Base-by-base conservation (phyloP, 768 basidiomycete species). In the Rhizopogon vinicolor region DNA sequence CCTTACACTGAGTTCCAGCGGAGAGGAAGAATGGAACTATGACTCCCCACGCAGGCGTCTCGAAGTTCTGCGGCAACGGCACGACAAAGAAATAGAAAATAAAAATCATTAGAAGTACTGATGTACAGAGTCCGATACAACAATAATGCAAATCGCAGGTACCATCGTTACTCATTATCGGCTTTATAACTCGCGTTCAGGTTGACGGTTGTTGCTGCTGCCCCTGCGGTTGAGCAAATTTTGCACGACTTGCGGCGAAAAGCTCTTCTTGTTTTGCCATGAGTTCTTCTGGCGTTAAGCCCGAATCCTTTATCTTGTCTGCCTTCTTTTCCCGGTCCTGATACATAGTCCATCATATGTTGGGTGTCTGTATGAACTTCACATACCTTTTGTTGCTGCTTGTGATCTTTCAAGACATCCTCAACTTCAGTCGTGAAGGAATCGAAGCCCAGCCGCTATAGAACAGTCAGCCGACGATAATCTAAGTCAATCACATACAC, bases 361-460 rank as follows among this genome's bases (percentile, higher is more conserved):
- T 10, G 16, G 9, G 45, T 22, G 8, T 25, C 3, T 37, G 19
- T 10, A 37, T 16, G 35, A 49, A 37, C 19, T 5, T 25, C 28
- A 63, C 80, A 42, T 54, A 91, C 96, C 82, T 96, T 98, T 71
- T 89, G 87, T 60, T 93, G 89, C 65, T 96, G 91, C 65, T 98
- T 98, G 74, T 97, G 94, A 62, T 97, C 96, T 70, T 94, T 92
- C 60, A 97, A 75, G 7, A 96, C 93, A 63, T 91, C 91, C 66
- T 95, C 87, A 0, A 97, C 91, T 65, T 98, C 94, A 5, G 85
- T 71, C 14, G 90, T 89, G 69, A 96, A 97, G 35, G 85, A 81
- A 60, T 97, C 93, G 64, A 97, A 98, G 19, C 95, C 97, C 19
- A 98, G 83, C 40, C 87, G 84, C 94, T 98, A 60, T 44, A 35